phyloP scores from a whole-genome alignment of 108 stramenopile species.

The Conticribra guillardii region DNA sequence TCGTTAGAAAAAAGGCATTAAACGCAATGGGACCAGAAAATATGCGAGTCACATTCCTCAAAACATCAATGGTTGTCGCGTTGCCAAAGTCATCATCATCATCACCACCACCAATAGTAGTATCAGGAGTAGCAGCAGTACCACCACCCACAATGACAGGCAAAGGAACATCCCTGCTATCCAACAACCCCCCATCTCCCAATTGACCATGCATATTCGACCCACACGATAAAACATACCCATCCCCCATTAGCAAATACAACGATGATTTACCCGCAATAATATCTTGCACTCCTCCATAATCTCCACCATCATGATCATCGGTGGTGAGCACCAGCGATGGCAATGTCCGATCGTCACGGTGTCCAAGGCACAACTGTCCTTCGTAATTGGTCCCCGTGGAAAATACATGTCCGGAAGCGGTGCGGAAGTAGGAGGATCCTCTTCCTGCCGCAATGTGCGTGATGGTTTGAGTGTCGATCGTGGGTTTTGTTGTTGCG shows the following conservation, averaged over 20 bases:
- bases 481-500: neutral
- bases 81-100: neutral
- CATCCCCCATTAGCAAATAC: conserved; percentile 29
- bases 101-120: neutral
- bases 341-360: conserved; percentile 22
- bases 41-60: conserved; percentile 20
- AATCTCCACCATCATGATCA: conserved; percentile 2
- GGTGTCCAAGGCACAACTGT: conserved; percentile 37
- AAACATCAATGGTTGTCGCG: neutral
- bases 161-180: conserved; percentile 22
- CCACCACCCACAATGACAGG: neutral
- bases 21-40: conserved; percentile 28
- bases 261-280: conserved; percentile 33
- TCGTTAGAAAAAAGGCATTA: conserved; percentile 22
- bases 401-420: conserved; percentile 21
- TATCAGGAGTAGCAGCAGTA: neutral
- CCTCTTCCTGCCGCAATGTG: conserved; percentile 25
- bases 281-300: conserved; percentile 3
- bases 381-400: conserved; percentile 40
- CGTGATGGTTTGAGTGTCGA: neutral
- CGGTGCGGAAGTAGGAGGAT: conserved; percentile 46
- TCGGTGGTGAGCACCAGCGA: conserved; percentile 9
- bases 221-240: conserved; percentile 36
- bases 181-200: conserved; percentile 6
- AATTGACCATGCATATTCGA: conserved; percentile 40